phyloP scores from a whole-genome alignment of 805 yeast species.

The Blastobotrys peoriensis region DNA sequence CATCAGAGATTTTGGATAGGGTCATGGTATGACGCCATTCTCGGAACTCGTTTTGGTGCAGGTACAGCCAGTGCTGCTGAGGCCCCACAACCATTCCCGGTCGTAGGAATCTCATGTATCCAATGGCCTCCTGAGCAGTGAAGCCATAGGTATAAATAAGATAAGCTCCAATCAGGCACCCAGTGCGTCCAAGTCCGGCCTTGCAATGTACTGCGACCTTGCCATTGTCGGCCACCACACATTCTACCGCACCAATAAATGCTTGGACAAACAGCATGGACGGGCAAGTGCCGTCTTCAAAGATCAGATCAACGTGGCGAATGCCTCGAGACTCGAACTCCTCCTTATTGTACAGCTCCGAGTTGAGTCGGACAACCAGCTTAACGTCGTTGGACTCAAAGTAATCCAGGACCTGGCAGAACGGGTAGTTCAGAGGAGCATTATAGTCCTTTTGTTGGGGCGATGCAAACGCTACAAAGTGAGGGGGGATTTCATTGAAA shows the following conservation, averaged over 20 bases:
- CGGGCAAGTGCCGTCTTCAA: conserved; percentile 98
- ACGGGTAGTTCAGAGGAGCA: conserved; percentile 31
- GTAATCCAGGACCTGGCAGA: conserved; percentile 72
- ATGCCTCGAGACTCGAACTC: conserved; percentile 82
- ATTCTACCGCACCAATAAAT: conserved; percentile 92
- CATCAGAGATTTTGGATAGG: conserved; percentile 55
- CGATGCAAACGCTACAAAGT: conserved; percentile 95
- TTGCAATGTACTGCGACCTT: conserved; percentile 98
- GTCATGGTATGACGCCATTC: conserved; percentile 95
- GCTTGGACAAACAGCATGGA: conserved; percentile 87
- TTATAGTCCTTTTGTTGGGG: conserved; percentile 49
- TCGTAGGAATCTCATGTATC: conserved; percentile 90
- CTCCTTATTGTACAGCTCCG: conserved; percentile 78
- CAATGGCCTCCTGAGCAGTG: conserved; percentile 95
- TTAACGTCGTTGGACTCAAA: conserved; percentile 70
- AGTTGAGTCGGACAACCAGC: conserved; percentile 85
- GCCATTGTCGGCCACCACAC: conserved; percentile 77
- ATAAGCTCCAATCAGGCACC: conserved; percentile 96
- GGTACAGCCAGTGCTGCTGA: conserved; percentile 96
- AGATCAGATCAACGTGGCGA: conserved; percentile 89
- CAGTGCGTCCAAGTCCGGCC: conserved; percentile 97
- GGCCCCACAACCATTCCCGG: conserved; percentile 99
- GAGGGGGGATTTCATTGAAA: conserved; percentile 83
- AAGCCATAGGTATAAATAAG: conserved; percentile 93
- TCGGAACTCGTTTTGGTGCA: conserved; percentile 92